Evolutionary conservation across 1,284 basidiomycete species (phyloP).

Genomic region (Ceratobasidium sp.): DNA sequence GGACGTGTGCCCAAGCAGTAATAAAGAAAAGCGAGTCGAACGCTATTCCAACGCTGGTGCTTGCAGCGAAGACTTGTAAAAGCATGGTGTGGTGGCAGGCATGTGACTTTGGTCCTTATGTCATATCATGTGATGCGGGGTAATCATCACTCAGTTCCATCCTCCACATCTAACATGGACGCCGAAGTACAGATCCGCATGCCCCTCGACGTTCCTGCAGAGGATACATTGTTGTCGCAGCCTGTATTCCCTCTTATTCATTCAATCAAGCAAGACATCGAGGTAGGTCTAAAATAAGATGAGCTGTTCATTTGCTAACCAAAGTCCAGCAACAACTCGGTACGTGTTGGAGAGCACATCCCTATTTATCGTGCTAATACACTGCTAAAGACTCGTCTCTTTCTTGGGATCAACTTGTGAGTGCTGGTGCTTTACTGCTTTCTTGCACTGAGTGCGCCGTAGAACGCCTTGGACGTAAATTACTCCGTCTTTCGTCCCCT

Average conservation of each 20-base stretch:
- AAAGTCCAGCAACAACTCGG: conserved; percentile 61
- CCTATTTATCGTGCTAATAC: conserved; percentile 42
- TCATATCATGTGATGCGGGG: conserved; percentile 36
- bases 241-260: conserved; percentile 75
- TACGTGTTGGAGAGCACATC: conserved; percentile 47
- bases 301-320: conserved; percentile 43
- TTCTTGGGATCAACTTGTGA: conserved; percentile 80
- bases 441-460: conserved; percentile 64
- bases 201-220: conserved; percentile 24
- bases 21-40: conserved; percentile 66
- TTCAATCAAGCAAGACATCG: conserved; percentile 69
- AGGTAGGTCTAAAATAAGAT: conserved; percentile 55
- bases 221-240: conserved; percentile 21
- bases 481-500: conserved; percentile 82
- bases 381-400: conserved; percentile 68
- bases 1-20: conserved; percentile 68
- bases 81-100: conserved; percentile 23
- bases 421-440: conserved; percentile 53
- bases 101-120: neutral
- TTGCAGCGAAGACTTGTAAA: neutral
- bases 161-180: conserved; percentile 20
- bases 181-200: conserved; percentile 34
- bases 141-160: conserved; percentile 4
- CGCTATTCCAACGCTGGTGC: conserved; percentile 35
- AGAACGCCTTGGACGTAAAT: conserved; percentile 75